Percentiles rank a stretch among this genome's conserved stretches.
Evolutionary conservation across 108 stramenopile species (phyloP).

Genomic region (Nitzschia sp.): DNA sequence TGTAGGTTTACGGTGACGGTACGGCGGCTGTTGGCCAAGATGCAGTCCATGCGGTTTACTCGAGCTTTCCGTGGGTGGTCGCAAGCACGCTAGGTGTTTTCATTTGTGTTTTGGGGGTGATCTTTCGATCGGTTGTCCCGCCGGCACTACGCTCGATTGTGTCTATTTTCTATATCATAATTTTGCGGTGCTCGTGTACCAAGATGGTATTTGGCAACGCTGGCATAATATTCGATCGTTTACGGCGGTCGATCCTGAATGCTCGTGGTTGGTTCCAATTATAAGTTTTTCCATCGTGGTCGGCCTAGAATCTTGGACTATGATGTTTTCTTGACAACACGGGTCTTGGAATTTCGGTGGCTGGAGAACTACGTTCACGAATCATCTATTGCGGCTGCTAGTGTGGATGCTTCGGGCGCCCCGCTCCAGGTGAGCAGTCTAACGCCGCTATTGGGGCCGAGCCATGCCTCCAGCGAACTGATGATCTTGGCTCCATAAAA

Average conservation of each 20-base stretch:
- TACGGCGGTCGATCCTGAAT: conserved; percentile 16
- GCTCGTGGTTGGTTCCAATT: conserved; percentile 51
- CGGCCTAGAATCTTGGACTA: conserved; percentile 53
- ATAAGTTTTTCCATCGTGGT: conserved; percentile 53
- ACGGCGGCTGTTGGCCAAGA: conserved; percentile 36
- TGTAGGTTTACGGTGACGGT: conserved; percentile 25
- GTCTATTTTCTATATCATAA: conserved; percentile 42
- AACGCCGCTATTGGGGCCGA: conserved; percentile 28
- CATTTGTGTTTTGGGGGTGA: conserved; percentile 45
- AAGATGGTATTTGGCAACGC: conserved; percentile 33
- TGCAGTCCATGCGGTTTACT: conserved; percentile 33
- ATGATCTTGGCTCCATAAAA: conserved; percentile 2
- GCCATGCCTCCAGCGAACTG: conserved; percentile 4
- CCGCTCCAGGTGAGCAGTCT: too few relatives aligned
- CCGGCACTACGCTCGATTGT: conserved; percentile 39
- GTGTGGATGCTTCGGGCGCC: conserved; percentile 34
- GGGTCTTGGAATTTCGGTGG: conserved; percentile 45
- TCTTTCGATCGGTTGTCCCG: conserved; percentile 34
- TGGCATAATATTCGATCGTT: conserved; percentile 9
- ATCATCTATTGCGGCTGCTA: conserved; percentile 35
- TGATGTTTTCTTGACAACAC: conserved; percentile 44
- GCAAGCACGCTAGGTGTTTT: conserved; percentile 33
- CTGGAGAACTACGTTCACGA: conserved; percentile 27
- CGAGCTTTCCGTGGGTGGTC: conserved; percentile 29
- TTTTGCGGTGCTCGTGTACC: conserved; percentile 41